A percentile compares a stretch with the other conserved stretches of the same genome.
Conservation (phyloP, 164 flowering plant species). For the Annona cherimola region DNA sequence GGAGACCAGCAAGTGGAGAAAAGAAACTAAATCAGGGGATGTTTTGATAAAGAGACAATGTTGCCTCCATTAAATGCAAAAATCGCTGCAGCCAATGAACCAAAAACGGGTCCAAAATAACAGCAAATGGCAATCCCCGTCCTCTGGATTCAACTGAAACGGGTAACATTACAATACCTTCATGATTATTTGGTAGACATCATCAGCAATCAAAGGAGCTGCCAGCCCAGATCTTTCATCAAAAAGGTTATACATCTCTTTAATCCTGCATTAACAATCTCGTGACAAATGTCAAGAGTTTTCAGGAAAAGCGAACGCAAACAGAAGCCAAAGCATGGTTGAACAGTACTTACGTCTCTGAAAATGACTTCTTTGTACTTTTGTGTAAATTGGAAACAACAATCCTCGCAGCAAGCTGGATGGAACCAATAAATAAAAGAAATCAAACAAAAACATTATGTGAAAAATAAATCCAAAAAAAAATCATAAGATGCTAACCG, state of each 20-base stretch:
- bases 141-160: neutral
- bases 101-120: too few relatives aligned
- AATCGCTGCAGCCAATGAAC: too few relatives aligned
- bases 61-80: too few relatives aligned
- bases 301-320: neutral
- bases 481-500: conserved; percentile 32
- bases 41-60: too few relatives aligned
- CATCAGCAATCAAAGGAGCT: conserved; percentile 90
- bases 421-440: neutral
- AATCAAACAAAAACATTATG: neutral
- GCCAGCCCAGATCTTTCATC: conserved; percentile 70
- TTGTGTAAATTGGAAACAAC: conserved; percentile 95
- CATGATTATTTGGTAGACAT: conserved; percentile 91
- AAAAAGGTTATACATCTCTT: conserved; percentile 71
- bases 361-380: conserved; percentile 87
- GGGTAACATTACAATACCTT: conserved; percentile 37
- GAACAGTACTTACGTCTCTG: conserved; percentile 72
- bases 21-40: too few relatives aligned
- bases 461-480: neutral
- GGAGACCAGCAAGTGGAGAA: too few relatives aligned
- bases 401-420: conserved; percentile 94
- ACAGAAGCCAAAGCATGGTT: neutral
- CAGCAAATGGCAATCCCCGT: neutral
- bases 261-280: conserved; percentile 46
- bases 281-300: neutral